These are phyloP conservation scores for Fusarium nodosum DNA, from an alignment of 2,329 filamentous ascomycete genomes.

Conservation along the genomic window DNA sequence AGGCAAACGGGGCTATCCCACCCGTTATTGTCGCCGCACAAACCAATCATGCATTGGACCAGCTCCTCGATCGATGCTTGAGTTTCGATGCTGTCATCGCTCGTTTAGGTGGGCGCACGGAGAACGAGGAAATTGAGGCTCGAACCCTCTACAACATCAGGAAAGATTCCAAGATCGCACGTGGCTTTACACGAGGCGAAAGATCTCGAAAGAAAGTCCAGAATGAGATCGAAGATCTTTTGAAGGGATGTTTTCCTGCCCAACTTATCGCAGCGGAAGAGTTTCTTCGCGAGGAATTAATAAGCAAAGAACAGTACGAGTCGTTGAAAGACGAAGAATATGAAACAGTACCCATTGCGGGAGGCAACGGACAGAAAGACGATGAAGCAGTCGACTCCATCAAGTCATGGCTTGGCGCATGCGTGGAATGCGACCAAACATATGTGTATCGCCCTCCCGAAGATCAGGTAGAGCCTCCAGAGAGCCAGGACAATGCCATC, in stretches of 20 bases:
- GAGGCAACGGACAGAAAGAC: not conserved
- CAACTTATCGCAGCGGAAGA: constrained; percentile 66
- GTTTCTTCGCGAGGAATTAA: constrained; percentile 67
- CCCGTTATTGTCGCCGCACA: constrained; percentile 86
- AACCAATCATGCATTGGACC: constrained; percentile 92
- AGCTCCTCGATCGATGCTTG: constrained; percentile 76
- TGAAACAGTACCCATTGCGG: constrained; percentile 27
- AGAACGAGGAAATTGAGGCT: constrained; percentile 73
- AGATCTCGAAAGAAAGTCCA: constrained; percentile 24
- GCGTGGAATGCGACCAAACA: constrained; percentile 37
- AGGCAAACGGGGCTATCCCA: constrained; percentile 53
- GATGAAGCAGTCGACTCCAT: constrained; percentile 21
- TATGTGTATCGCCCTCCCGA: constrained; percentile 44
- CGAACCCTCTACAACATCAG: constrained; percentile 76
- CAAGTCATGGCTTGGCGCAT: constrained; percentile 36
- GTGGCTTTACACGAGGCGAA: constrained; percentile 17
- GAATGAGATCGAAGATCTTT: constrained; percentile 13
- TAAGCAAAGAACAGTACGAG: constrained; percentile 73
- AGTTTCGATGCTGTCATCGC: constrained; percentile 67
- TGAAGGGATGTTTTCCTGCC: constrained; percentile 53
- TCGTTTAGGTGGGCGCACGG: constrained; percentile 75
- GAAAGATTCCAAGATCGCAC: constrained; percentile 38
- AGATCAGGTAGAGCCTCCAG: constrained; percentile 25
- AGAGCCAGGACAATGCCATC: not conserved
- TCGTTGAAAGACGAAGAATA: constrained; percentile 58